These are phyloP conservation scores for Metschnikowia lachancei DNA, from an alignment of 805 yeast species.

Conservation along the genomic window DNA sequence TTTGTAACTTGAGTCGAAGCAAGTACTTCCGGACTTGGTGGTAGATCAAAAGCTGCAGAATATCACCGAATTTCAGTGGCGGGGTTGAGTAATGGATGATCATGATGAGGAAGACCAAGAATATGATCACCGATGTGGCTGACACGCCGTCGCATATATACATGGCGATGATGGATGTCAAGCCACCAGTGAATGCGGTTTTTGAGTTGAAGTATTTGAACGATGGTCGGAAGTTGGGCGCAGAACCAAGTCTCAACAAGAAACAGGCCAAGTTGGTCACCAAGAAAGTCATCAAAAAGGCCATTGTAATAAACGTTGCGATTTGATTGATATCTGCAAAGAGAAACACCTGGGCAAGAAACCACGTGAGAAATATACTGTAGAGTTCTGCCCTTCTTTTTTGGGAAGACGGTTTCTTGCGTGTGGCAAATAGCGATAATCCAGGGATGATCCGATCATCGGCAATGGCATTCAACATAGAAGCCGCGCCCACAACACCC, in stretches of 20 bases:
- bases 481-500: constrained; percentile 95
- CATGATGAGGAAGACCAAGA: constrained; percentile 63
- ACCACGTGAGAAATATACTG: constrained; percentile 75
- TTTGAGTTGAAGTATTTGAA: constrained; percentile 79
- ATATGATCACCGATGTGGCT: constrained; percentile 71
- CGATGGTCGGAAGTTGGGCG: constrained; percentile 98
- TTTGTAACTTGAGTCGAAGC: constrained; percentile 74
- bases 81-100: constrained; percentile 88
- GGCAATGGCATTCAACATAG: constrained; percentile 86
- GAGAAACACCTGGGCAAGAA: constrained; percentile 77
- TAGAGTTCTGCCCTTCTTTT: constrained; percentile 55
- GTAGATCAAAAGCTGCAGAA: constrained; percentile 89
- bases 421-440: constrained; percentile 47
- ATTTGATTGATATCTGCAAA: constrained; percentile 90
- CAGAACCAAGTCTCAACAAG: constrained; percentile 79
- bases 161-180: constrained; percentile 78
- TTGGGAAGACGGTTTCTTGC: constrained; percentile 40
- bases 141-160: constrained; percentile 89
- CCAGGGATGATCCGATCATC: constrained; percentile 88
- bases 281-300: constrained; percentile 91
- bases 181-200: constrained; percentile 77
- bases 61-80: constrained; percentile 98
- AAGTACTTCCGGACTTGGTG: constrained; percentile 95
- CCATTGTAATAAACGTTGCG: constrained; percentile 95
- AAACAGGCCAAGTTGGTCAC: constrained; percentile 95